phyloP scores from a whole-genome alignment of 768 basidiomycete species.

The Paxillus ammoniavirescens region DNA sequence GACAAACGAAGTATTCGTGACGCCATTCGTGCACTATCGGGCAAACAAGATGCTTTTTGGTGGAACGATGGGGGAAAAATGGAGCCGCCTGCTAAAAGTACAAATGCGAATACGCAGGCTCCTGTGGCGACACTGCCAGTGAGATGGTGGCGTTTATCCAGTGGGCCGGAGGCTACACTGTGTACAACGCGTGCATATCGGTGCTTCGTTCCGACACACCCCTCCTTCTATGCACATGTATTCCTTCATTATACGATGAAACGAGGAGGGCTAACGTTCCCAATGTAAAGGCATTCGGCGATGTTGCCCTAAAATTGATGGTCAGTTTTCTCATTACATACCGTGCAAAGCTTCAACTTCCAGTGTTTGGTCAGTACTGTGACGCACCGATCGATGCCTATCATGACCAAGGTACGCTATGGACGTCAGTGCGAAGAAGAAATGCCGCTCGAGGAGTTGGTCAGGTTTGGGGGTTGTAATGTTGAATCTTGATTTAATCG shows the following conservation, averaged over 20 bases:
- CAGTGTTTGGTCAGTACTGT: not conserved
- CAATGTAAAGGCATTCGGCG: not conserved
- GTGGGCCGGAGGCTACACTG: not conserved
- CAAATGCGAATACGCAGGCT: not conserved
- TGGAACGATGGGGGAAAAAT: not conserved
- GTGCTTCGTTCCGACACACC: not conserved
- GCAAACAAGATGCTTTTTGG: not conserved
- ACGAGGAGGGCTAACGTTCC: not conserved
- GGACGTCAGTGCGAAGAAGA: not conserved
- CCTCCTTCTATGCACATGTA: not conserved
- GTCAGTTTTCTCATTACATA: not conserved
- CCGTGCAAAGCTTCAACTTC: not conserved
- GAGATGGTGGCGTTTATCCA: not conserved
- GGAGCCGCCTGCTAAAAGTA: not conserved
- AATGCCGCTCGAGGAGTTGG: too few relatives aligned
- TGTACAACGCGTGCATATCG: not conserved
- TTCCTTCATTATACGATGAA: not conserved
- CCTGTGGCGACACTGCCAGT: constrained; percentile 1
- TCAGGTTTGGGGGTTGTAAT: too few relatives aligned
- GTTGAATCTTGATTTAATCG: too few relatives aligned
- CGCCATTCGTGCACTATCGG: not conserved
- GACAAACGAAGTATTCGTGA: not conserved
- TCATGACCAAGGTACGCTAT: not conserved
- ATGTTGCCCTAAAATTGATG: not conserved
- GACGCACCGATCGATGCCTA: not conserved